A percentile compares a stretch with the other conserved stretches of the same genome.
Conservation (phyloP, 1,284 basidiomycete genomes). For the Cutaneotrichosporon sp. region DNA sequence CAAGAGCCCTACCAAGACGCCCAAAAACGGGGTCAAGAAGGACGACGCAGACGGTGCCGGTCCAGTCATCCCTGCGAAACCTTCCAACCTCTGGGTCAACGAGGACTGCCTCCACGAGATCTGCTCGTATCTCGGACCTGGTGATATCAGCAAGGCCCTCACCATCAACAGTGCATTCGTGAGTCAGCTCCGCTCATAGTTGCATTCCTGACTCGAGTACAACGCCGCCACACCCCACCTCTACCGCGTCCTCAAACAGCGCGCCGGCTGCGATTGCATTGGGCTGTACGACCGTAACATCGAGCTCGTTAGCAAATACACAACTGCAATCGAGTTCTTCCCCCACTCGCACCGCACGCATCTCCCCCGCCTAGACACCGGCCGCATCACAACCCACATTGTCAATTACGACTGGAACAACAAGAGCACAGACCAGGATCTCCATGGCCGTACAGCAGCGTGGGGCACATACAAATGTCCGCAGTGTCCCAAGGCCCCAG, state of each 20-base stretch:
- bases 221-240: neutral
- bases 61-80: neutral
- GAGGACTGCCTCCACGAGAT: constrained; percentile 4
- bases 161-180: neutral
- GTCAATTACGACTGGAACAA: constrained; percentile 4
- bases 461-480: constrained; percentile 7
- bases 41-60: too few relatives aligned
- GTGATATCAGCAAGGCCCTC: neutral
- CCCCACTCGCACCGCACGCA: constrained; percentile 6
- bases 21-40: neutral
- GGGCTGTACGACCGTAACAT: neutral
- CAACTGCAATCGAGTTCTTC: constrained; percentile 7
- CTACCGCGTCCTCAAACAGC: constrained; percentile 3
- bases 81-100: neutral
- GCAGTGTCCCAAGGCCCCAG: constrained; percentile 3
- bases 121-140: constrained; percentile 1
- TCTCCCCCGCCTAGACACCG: neutral
- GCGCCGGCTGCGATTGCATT: neutral
- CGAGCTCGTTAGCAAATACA: neutral
- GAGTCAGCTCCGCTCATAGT: neutral
- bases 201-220: neutral
- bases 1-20: neutral
- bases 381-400: constrained; percentile 4
- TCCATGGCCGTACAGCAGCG: neutral
- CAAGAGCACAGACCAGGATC: neutral